Evolutionary conservation across 805 yeast genomes (phyloP).

Genomic region (Yamadazyma olivae): DNA sequence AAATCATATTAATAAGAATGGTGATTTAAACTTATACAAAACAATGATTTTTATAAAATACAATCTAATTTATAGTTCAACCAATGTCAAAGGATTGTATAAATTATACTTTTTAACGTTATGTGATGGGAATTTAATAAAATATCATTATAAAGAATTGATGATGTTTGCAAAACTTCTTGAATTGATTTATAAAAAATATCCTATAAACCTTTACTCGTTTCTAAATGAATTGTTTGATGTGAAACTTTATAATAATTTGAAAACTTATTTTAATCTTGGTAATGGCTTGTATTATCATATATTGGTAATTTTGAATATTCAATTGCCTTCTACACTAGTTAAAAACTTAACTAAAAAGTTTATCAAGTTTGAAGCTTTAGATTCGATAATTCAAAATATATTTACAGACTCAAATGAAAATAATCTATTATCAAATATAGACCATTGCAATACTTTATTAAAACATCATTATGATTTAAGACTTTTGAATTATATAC

Average conservation of each 20-base stretch:
- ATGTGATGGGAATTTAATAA: conserved; percentile 28
- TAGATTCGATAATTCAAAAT: too few species aligned
- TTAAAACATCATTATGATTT: too few species aligned
- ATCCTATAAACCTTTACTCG: conserved; percentile 3
- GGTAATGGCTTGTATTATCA: neutral
- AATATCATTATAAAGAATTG: conserved; percentile 8
- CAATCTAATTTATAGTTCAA: neutral
- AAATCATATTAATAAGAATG: conserved; percentile 6
- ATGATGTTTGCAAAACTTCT: conserved; percentile 5
- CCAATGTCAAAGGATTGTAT: neutral
- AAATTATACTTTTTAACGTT: conserved; percentile 14
- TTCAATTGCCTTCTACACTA: too few species aligned
- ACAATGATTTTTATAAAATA: conserved; percentile 6
- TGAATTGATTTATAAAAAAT: neutral
- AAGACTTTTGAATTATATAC: too few species aligned
- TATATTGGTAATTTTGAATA: too few species aligned
- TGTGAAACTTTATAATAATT: neutral
- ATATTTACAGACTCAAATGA: too few species aligned
- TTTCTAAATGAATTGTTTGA: neutral
- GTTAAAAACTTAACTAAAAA: too few species aligned
- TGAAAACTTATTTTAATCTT: too few species aligned
- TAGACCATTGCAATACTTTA: too few species aligned
- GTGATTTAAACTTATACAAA: conserved; percentile 5
- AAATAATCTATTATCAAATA: too few species aligned
- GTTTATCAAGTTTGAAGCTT: too few species aligned